phyloP scores from a whole-genome alignment of 148 eudicot species.

The Silene uniflora region DNA sequence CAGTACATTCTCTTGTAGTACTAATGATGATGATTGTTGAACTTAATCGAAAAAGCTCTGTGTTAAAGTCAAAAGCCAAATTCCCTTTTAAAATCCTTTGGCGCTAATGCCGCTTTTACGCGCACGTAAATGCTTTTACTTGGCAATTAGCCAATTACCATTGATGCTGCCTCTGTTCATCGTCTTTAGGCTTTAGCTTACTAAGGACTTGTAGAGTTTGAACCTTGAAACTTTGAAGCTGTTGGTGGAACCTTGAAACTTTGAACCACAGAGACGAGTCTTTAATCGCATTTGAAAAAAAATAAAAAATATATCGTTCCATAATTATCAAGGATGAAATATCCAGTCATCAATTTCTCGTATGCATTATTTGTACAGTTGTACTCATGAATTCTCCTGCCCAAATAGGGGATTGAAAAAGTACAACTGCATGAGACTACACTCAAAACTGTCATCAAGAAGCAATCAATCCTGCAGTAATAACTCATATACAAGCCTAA shows the following conservation, averaged over 20 bases:
- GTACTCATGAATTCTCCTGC: not conserved
- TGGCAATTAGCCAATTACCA: no score
- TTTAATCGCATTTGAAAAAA: no score
- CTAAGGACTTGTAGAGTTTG: no score
- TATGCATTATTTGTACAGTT: not conserved
- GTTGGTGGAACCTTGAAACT: no score
- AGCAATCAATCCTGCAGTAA: constrained; percentile 2
- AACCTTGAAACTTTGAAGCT: no score
- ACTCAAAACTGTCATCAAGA: not conserved
- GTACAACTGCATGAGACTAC: not conserved
- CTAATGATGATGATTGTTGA: not conserved
- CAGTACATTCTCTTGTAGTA: not conserved
- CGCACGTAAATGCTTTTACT: not conserved
- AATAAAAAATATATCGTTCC: no score
- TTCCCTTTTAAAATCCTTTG: constrained; percentile 1
- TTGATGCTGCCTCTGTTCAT: constrained; percentile 1
- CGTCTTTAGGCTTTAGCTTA: not conserved
- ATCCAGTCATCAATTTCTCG: no score
- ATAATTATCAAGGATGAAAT: no score
- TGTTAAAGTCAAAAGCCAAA: constrained; percentile 12
- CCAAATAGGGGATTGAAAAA: not conserved
- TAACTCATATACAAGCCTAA: not conserved
- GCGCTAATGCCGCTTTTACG: not conserved
- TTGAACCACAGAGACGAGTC: no score
- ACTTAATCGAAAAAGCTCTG: not conserved